Conservation (phyloP, 495 filamentous ascomycete species). For the Astrocystis sublimbata region DNA sequence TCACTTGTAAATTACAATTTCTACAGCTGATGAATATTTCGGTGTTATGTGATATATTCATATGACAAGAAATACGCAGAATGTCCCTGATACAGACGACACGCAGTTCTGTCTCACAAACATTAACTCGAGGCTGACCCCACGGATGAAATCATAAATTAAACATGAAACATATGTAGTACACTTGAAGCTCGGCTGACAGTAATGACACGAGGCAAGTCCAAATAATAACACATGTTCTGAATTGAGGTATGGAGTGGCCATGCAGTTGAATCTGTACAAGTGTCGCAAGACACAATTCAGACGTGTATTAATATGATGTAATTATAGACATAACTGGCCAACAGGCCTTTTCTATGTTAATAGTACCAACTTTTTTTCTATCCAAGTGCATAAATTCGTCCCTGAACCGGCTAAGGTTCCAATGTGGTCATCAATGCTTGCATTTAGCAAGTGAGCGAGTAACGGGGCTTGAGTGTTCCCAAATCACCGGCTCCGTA, state of each 20-base stretch:
- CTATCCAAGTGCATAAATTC: constrained; percentile 6
- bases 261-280: background rate
- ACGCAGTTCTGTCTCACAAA: no score
- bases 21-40: no score
- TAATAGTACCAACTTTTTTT: constrained; percentile 12
- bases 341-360: background rate
- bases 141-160: no score
- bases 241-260: background rate
- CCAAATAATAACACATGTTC: no score
- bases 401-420: background rate
- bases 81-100: no score
- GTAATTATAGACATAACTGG: background rate
- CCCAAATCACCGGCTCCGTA: constrained; percentile 36
- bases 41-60: no score
- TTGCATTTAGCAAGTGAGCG: constrained; percentile 51
- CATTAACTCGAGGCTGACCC: no score
- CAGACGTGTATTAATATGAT: constrained; percentile 1
- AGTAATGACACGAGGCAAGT: no score
- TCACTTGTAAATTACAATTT: no score
- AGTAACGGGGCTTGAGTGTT: constrained; percentile 53
- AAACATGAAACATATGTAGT: no score
- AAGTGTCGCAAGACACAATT: background rate
- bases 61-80: no score
- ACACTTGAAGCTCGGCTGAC: no score
- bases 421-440: background rate